phyloP scores from a whole-genome alignment of 2,329 filamentous ascomycete genomes.

The Pseudopithomyces chartarum region DNA sequence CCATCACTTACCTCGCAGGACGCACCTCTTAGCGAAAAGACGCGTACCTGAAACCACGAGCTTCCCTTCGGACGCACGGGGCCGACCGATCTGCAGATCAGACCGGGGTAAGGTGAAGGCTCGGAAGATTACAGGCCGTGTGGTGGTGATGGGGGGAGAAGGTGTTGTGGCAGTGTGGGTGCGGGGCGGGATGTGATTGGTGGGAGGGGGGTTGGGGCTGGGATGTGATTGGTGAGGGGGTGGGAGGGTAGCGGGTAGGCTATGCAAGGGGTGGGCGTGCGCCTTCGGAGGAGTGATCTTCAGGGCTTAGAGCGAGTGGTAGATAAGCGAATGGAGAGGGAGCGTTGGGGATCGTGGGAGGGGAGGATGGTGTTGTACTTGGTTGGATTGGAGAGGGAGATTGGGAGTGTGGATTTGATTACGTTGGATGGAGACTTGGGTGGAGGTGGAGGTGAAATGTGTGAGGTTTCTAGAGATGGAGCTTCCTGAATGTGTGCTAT shows the following conservation, averaged over 20 bases:
- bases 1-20: slow-evolving; percentile 16
- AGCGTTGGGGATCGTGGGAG: neutral
- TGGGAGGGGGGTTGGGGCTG: slow-evolving; percentile 14
- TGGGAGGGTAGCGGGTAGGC: slow-evolving; percentile 10
- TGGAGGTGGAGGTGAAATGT: neutral
- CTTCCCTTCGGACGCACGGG: slow-evolving; percentile 33
- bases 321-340: slow-evolving; percentile 24
- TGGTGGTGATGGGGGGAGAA: slow-evolving; percentile 1
- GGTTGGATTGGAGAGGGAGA: neutral
- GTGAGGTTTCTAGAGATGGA: too few relatives aligned
- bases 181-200: slow-evolving; percentile 38
- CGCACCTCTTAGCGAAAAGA: slow-evolving; percentile 15
- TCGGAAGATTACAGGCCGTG: slow-evolving; percentile 25
- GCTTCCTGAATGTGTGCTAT: neutral
- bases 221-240: slow-evolving; percentile 29
- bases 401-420: neutral
- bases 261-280: slow-evolving; percentile 17
- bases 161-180: slow-evolving; percentile 21
- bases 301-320: slow-evolving; percentile 10
- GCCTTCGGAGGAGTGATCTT: slow-evolving; percentile 21
- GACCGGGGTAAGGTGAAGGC: slow-evolving; percentile 11
- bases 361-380: neutral
- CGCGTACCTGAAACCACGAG: slow-evolving; percentile 20
- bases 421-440: neutral
- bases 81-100: slow-evolving; percentile 33